Conservation (phyloP, 345 rosid species). For the Brassica carinata region DNA sequence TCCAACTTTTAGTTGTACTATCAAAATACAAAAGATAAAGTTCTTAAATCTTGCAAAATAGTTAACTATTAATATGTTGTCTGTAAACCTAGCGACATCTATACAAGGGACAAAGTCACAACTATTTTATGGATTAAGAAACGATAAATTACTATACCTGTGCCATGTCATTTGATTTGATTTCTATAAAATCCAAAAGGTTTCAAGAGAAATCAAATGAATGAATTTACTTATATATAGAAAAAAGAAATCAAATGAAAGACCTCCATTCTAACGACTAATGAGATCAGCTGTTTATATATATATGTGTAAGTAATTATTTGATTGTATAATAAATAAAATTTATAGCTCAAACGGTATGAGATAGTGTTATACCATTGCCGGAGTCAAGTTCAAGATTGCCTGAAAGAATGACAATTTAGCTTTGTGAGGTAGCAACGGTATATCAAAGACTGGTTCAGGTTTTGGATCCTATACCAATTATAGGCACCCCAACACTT, state of each 20-base stretch:
- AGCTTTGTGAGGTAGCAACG: neutral
- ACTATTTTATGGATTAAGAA: neutral
- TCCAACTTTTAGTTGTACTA: neutral
- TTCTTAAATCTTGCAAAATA: neutral
- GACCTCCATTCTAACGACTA: neutral
- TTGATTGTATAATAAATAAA: constrained; percentile 1
- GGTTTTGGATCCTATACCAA: constrained; percentile 1
- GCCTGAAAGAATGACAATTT: neutral
- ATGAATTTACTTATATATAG: neutral
- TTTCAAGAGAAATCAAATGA: neutral
- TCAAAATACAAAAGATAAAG: neutral
- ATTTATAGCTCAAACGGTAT: neutral
- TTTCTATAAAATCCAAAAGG: neutral
- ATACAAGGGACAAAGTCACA: neutral
- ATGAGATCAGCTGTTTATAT: neutral
- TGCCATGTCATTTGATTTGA: neutral
- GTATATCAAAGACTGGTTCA: neutral
- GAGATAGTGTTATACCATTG: neutral
- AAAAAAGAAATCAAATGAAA: neutral
- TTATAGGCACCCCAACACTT: constrained; percentile 2
- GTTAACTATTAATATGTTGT: neutral
- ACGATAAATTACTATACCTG: neutral
- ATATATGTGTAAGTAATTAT: neutral
- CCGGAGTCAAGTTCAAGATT: neutral
- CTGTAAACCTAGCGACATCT: neutral